These are phyloP conservation scores for Thinopyrum obtusiflorum DNA, from an alignment of 202 grass and related monocot genomes.

Conservation along the genomic window DNA sequence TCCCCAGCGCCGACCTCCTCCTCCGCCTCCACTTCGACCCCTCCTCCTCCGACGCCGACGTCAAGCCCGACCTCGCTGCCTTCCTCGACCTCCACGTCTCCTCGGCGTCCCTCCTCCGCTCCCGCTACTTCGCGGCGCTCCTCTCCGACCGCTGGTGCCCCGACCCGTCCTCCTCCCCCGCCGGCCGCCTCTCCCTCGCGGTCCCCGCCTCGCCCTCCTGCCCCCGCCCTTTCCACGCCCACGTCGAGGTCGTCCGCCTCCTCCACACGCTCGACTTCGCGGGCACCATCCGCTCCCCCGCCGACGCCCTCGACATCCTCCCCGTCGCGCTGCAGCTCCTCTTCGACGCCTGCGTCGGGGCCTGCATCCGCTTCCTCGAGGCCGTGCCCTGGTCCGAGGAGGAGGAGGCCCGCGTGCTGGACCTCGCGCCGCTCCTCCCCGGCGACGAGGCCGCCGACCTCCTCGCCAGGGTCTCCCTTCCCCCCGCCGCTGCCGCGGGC, in stretches of 20 bases:
- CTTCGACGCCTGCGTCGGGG: constrained; percentile 69
- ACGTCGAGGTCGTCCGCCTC: constrained; percentile 67
- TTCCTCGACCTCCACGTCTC: constrained; percentile 50
- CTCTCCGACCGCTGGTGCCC: constrained; percentile 68
- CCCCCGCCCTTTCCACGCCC: constrained; percentile 52
- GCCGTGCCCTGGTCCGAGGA: constrained; percentile 82
- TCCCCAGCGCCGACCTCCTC: constrained; percentile 45
- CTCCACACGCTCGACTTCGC: constrained; percentile 87
- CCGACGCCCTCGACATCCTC: constrained; percentile 74
- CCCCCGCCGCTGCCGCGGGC: neutral
- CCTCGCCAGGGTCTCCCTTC: constrained; percentile 52
- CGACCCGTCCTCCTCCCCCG: constrained; percentile 9
- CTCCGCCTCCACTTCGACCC: constrained; percentile 45
- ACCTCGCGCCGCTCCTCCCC: constrained; percentile 63
- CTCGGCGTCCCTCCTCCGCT: constrained; percentile 61
- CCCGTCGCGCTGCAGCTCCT: constrained; percentile 81
- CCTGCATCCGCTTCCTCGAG: constrained; percentile 86
- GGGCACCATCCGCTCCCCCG: constrained; percentile 45
- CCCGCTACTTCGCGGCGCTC: constrained; percentile 74
- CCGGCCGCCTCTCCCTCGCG: constrained; percentile 31
- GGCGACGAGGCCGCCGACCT: constrained; percentile 65
- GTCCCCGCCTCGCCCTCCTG: neutral
- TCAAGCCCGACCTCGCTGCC: neutral
- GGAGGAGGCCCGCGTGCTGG: constrained; percentile 58
- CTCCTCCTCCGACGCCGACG: neutral